Base-by-base conservation (phyloP, 2,329 filamentous ascomycete species). In the Nothophaeocryptopus gaeumannii region DNA sequence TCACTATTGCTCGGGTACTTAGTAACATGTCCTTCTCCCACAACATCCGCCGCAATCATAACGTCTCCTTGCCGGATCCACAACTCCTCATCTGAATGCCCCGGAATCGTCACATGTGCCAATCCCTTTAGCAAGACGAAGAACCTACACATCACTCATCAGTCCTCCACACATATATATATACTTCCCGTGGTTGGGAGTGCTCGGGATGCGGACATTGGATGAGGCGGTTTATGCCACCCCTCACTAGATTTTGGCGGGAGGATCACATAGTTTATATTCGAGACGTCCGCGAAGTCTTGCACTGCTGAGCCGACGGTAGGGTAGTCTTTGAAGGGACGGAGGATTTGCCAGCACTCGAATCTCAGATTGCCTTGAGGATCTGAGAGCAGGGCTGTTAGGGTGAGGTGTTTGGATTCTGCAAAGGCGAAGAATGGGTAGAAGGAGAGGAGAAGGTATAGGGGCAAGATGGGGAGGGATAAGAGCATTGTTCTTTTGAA, bases 91-190 rank as follows among this genome's bases (percentile, higher is more conserved):
- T 66, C 59, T 0, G 61, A 66, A 5, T 66, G 64, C 55, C 70
- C 67, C 5, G 72, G 72, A 1, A 77, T 57, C 3, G 68, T 74
- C 47, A 77, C 66, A 47, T 73, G 69, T 1, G 68, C 67, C 12
- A 71, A 37, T 1, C 74, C 75, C 2, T 68, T 69, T 7, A 70
- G 57, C 50, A 75, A 73, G 39, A 56, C 55, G 12, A 72, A 53
- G 20, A 37, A 33, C 20, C 35, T 50, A 15, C n/a, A n/a, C n/a
- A n/a, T n/a, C n/a, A n/a, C n/a, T n/a, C n/a, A n/a, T n/a, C n/a
- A n/a, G n/a, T n/a, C n/a, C n/a, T n/a, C n/a, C n/a, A n/a, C n/a
- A n/a, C n/a, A n/a, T n/a, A n/a, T n/a, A n/a, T n/a, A n/a, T n/a
- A n/a, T n/a, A n/a, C n/a, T n/a, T n/a, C n/a, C n/a, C n/a, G n/a